Conservation (phyloP, 1,284 basidiomycete species). For the Apiotrichum gracile region DNA sequence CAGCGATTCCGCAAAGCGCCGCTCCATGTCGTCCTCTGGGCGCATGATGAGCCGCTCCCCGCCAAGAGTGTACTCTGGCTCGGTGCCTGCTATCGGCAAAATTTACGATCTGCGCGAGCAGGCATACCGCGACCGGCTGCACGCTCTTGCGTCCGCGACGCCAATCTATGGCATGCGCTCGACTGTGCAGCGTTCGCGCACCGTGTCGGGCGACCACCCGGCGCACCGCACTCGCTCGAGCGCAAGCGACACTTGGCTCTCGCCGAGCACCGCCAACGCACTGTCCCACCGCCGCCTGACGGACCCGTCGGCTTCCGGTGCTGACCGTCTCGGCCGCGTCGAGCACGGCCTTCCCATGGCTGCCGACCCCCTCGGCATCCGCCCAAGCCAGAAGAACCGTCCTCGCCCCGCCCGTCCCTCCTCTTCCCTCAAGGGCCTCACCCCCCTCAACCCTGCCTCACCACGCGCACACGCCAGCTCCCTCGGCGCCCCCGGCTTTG, state of each 20-base stretch:
- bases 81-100: constrained; percentile 1
- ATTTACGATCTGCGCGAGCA: constrained; percentile 46
- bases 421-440: neutral
- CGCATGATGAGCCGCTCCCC: no score
- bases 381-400: neutral
- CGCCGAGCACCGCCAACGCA: constrained; percentile 11
- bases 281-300: constrained; percentile 3
- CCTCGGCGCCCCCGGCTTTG: neutral
- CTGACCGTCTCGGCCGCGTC: constrained; percentile 17
- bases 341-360: constrained; percentile 21
- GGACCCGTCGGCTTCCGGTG: constrained; percentile 1
- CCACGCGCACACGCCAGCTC: neutral
- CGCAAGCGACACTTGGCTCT: constrained; percentile 20
- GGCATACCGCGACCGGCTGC: constrained; percentile 41
- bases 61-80: neutral
- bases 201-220: neutral
- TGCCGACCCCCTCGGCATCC: constrained; percentile 2
- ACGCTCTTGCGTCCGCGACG: constrained; percentile 24
- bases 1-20: neutral
- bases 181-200: neutral
- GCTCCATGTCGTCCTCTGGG: no score
- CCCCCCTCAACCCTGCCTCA: neutral
- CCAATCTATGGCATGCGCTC: constrained; percentile 13
- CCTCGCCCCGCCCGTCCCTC: neutral
- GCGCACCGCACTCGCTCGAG: neutral